Evolutionary conservation across 2,329 filamentous ascomycete species (phyloP).

Genomic region (Ophiocordyceps australis): DNA sequence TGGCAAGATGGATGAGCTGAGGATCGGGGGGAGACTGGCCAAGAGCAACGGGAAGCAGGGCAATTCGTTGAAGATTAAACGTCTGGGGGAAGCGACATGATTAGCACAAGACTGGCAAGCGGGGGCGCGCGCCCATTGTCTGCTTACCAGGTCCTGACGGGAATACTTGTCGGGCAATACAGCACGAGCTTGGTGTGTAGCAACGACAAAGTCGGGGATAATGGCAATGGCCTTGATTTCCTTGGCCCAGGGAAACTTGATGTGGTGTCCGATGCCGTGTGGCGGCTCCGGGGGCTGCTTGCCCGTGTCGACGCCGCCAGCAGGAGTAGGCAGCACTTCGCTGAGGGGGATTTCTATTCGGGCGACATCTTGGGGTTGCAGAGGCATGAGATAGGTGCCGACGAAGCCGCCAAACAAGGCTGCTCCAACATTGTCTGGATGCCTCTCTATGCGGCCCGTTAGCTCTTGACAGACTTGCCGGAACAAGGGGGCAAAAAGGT

Average conservation of each 20-base stretch:
- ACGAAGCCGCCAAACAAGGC: slow-evolving; percentile 94
- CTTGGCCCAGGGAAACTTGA: slow-evolving; percentile 83
- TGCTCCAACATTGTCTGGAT: slow-evolving; percentile 88
- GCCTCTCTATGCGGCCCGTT: slow-evolving; percentile 38
- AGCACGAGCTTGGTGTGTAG: slow-evolving; percentile 78
- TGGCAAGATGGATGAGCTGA: slow-evolving; percentile 87
- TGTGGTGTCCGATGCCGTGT: slow-evolving; percentile 82
- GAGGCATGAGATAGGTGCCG: slow-evolving; percentile 86
- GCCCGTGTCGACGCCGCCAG: slow-evolving; percentile 82
- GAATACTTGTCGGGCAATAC: slow-evolving; percentile 70
- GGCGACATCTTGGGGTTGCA: slow-evolving; percentile 75
- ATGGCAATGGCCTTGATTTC: slow-evolving; percentile 96
- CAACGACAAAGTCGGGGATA: slow-evolving; percentile 87
- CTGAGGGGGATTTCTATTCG: slow-evolving; percentile 86
- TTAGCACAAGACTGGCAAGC: background rate
- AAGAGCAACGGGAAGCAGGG: slow-evolving; percentile 74
- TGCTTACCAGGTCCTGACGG: slow-evolving; percentile 61
- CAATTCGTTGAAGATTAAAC: slow-evolving; percentile 91
- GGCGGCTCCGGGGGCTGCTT: slow-evolving; percentile 77
- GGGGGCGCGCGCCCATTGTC: background rate
- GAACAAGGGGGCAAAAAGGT: too few relatives aligned
- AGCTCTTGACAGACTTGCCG: background rate
- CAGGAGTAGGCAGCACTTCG: slow-evolving; percentile 79
- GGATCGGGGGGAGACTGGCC: slow-evolving; percentile 82
- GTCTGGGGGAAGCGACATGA: slow-evolving; percentile 20